Conservation (phyloP, 2,329 filamentous ascomycete species). For the Pseudogymnoascus sp. region DNA sequence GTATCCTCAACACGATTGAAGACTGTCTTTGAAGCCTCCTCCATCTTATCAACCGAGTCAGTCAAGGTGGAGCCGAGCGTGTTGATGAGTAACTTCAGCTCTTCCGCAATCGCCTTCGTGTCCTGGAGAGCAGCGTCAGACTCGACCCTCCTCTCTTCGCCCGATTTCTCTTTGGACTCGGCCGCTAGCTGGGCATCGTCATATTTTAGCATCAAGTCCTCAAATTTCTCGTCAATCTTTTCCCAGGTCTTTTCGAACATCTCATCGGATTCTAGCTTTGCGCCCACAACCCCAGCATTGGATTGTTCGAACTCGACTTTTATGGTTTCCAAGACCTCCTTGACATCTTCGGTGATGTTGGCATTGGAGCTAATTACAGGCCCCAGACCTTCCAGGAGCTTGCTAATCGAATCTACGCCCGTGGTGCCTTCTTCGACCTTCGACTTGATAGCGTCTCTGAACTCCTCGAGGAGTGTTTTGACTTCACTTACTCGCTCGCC, state of each 20-base stretch:
- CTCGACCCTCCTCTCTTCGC: slow-evolving; percentile 63
- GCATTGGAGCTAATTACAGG: slow-evolving; percentile 53
- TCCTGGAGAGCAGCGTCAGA: slow-evolving; percentile 65
- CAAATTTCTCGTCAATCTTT: slow-evolving; percentile 58
- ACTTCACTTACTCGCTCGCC: slow-evolving; percentile 71
- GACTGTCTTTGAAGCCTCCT: slow-evolving; percentile 78
- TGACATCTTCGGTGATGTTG: slow-evolving; percentile 52
- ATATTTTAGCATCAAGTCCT: slow-evolving; percentile 75
- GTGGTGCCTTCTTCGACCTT: slow-evolving; percentile 69
- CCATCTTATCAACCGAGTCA: slow-evolving; percentile 77
- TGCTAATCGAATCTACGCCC: slow-evolving; percentile 64
- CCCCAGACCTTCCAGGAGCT: slow-evolving; percentile 57
- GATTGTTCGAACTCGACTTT: slow-evolving; percentile 83
- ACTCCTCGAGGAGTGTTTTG: slow-evolving; percentile 65
- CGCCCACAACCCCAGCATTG: slow-evolving; percentile 66
- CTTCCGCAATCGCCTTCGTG: slow-evolving; percentile 75
- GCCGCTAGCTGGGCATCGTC: slow-evolving; percentile 71
- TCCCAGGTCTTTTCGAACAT: slow-evolving; percentile 56
- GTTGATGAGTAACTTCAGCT: slow-evolving; percentile 78
- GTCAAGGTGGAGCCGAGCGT: slow-evolving; percentile 73
- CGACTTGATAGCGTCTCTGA: slow-evolving; percentile 66
- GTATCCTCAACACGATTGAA: slow-evolving; percentile 76
- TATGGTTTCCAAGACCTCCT: slow-evolving; percentile 65
- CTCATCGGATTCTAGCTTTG: slow-evolving; percentile 76
- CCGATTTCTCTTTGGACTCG: slow-evolving; percentile 63